Evolutionary conservation across 1,139 yeast genomes (phyloP).

Genomic region (Candida buenavistaensis): DNA sequence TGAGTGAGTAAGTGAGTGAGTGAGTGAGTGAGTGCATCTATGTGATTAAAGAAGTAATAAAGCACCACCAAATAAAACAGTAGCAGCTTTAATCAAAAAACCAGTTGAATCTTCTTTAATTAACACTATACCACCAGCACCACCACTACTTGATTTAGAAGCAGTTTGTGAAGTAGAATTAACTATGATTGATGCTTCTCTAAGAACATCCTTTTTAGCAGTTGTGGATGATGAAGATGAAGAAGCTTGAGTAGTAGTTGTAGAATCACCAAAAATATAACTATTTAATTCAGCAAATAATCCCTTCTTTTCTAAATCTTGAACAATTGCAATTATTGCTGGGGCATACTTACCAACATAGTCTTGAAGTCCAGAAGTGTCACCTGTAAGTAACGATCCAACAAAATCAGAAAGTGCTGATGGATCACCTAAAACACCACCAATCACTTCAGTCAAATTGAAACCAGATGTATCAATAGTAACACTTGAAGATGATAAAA

Average conservation of each 20-base stretch:
- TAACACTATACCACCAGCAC: constrained; percentile 12
- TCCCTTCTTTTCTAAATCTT: constrained; percentile 40
- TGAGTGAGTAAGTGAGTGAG: too few species aligned
- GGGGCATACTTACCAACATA: constrained; percentile 30
- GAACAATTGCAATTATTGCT: constrained; percentile 31
- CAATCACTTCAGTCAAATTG: constrained; percentile 29
- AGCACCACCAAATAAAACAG: constrained; percentile 23
- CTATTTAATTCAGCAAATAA: constrained; percentile 40
- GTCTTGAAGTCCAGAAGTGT: constrained; percentile 8
- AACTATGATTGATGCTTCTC: constrained; percentile 5
- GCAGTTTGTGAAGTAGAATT: constrained; percentile 3
- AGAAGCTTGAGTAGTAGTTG: constrained; percentile 16
- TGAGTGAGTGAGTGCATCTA: too few species aligned
- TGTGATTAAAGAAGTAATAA: constrained; percentile 9
- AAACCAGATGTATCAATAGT: constrained; percentile 20
- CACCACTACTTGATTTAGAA: constrained; percentile 11
- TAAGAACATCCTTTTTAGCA: constrained; percentile 7
- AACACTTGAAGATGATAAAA: constrained; percentile 28
- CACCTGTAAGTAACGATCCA: constrained; percentile 26
- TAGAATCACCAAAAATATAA: constrained; percentile 32
- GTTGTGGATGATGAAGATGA: constrained; percentile 8
- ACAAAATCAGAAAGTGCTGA: constrained; percentile 21
- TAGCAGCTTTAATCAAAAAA: constrained; percentile 17
- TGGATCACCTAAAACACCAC: constrained; percentile 27
- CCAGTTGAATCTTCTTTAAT: constrained; percentile 10